Conservation (phyloP, 768 basidiomycete species). For the Trametes cubensis region DNA sequence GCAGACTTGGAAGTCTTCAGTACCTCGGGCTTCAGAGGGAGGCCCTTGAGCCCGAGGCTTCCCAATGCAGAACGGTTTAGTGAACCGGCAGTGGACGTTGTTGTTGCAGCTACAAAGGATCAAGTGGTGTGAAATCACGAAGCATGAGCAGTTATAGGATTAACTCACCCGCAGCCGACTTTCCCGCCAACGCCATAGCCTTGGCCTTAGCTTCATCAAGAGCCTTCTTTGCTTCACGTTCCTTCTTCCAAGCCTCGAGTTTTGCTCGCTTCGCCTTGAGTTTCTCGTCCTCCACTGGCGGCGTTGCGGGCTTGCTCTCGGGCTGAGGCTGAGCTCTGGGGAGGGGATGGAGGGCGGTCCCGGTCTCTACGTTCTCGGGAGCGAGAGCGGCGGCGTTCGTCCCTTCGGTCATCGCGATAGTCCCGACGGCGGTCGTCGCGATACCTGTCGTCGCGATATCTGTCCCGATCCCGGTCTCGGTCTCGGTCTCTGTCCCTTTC, state of each 20-base stretch:
- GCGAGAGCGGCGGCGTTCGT: slow-evolving; percentile 67
- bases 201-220: slow-evolving; percentile 92
- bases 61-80: slow-evolving; percentile 77
- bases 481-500: slow-evolving; percentile 47
- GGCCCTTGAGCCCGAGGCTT: slow-evolving; percentile 81
- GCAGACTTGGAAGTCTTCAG: slow-evolving; percentile 63
- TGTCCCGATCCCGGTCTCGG: slow-evolving; percentile 35
- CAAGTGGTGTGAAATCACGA: slow-evolving; percentile 89
- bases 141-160: slow-evolving; percentile 26
- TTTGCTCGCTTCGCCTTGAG: slow-evolving; percentile 80
- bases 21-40: slow-evolving; percentile 80
- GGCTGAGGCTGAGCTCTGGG: slow-evolving; percentile 29
- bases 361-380: slow-evolving; percentile 58
- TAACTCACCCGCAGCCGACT: slow-evolving; percentile 76
- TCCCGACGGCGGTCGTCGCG: slow-evolving; percentile 69
- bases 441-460: slow-evolving; percentile 68
- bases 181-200: slow-evolving; percentile 85
- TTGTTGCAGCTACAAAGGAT: slow-evolving; percentile 51
- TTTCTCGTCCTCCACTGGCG: slow-evolving; percentile 85
- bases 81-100: slow-evolving; percentile 40
- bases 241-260: slow-evolving; percentile 97
- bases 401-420: slow-evolving; percentile 53
- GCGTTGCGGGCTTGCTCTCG: slow-evolving; percentile 40
- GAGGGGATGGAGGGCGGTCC: slow-evolving; percentile 52
- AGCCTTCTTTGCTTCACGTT: slow-evolving; percentile 88